Conservation (phyloP, 2,329 filamentous ascomycete species). For the Fusarium penzigii region DNA sequence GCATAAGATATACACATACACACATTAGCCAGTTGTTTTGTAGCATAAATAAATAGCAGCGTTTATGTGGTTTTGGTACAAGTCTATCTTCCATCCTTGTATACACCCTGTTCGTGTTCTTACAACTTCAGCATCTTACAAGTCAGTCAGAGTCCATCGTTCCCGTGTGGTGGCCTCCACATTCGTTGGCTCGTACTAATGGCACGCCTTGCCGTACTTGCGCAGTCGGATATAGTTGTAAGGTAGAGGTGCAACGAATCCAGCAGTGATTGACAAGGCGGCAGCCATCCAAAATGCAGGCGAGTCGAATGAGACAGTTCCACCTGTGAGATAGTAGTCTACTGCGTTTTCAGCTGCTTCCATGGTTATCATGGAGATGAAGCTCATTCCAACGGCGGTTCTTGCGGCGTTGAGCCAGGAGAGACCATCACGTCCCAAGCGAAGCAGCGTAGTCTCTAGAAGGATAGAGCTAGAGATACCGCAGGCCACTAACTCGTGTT, state of each 20-base stretch:
- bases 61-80: too few relatives aligned
- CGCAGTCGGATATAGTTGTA: constrained; percentile 53
- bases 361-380: constrained; percentile 62
- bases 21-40: too few relatives aligned
- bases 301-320: constrained; percentile 46
- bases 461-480: constrained; percentile 53
- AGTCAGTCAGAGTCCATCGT: neutral
- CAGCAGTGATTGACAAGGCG: constrained; percentile 42
- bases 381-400: constrained; percentile 59
- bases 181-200: constrained; percentile 32
- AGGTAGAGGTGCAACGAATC: constrained; percentile 51
- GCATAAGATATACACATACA: too few relatives aligned
- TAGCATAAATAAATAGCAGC: too few relatives aligned
- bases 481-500: constrained; percentile 44
- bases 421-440: constrained; percentile 47
- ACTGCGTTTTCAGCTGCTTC: constrained; percentile 55
- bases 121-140: neutral
- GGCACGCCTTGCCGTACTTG: constrained; percentile 50
- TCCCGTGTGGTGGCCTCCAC: neutral
- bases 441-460: constrained; percentile 54
- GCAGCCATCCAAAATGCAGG: constrained; percentile 55
- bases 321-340: constrained; percentile 57
- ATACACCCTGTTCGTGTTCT: neutral
- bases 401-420: constrained; percentile 47
- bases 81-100: too few relatives aligned